Evolutionary conservation across 352 stramenopile genomes (phyloP), one percentile per base, ranked within the genome.

Genomic region (Phytophthora ramorum): DNA sequence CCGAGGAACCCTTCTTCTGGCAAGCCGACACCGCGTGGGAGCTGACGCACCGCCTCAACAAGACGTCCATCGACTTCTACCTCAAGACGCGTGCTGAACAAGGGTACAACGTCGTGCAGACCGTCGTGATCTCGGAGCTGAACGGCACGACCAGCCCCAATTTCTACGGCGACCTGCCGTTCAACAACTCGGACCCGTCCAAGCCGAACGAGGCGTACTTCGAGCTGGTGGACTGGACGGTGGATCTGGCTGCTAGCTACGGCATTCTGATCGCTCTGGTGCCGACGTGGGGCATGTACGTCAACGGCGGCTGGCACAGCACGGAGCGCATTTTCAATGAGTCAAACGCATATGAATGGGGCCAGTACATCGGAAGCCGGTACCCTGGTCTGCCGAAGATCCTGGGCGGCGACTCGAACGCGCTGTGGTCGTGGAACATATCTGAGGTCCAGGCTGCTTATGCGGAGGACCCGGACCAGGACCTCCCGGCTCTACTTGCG

Each of bases 61-160:
- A 75, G 45, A 71, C 66, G 10, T 75, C 66, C 32, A 75, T 71
- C 38, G 66, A 71, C 22, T 63, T 66, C 9, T 71, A 75, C 49
- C 66, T 71, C 26, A 52, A 66, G 38, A 75, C 53, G 0, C 66
- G 61, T 4, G 66, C 61, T 7, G 62, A 70, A 14, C 66, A 74
- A 37, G 66, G 66, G 1, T 75, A 55, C 55, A 71, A 75, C 43
- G 55, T 75, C 20, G 53, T 71, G 14, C 66, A 71, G 50, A 75
- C 53, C 9, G 66, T 75, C 8, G 61, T 71, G 16, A 53, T 75
- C 35, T 51, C 61, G 3, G 66, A 75, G 56, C 14, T 71, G 2
- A 60, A 71, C 14, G 66, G 66, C 44, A 71, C 66, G 5, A 75
- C 66, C 0, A 60, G 55, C 12, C 9, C 54, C 34, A 75, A 75